Evolutionary conservation across 371 early-diverging fungal genomes (phyloP).

Genomic region (Apophysomyces trapeziformis): DNA sequence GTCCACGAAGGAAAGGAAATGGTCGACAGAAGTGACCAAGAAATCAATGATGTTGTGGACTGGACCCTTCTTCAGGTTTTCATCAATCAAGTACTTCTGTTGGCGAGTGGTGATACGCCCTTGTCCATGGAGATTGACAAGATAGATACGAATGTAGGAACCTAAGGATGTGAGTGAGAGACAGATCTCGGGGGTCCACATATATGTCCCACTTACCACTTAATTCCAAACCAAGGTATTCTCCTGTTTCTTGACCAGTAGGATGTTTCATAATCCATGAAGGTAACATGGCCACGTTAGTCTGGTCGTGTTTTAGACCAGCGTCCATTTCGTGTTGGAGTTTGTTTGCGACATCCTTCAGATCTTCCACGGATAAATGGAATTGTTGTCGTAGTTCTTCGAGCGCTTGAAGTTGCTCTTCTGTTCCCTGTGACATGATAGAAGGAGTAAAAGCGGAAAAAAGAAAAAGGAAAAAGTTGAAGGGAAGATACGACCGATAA

Average conservation of each 20-base stretch:
- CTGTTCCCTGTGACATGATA: neutral
- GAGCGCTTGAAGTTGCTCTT: constrained; percentile 16
- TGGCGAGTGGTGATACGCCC: constrained; percentile 65
- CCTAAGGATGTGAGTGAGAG: constrained; percentile 21
- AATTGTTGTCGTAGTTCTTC: constrained; percentile 45
- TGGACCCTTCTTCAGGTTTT: constrained; percentile 67
- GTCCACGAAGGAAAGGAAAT: constrained; percentile 68
- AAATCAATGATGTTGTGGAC: constrained; percentile 67
- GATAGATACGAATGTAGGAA: constrained; percentile 86
- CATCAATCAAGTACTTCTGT: constrained; percentile 81
- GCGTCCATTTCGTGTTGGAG: constrained; percentile 70
- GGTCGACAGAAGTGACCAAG: constrained; percentile 82
- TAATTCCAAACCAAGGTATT: constrained; percentile 88
- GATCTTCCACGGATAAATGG: constrained; percentile 47
- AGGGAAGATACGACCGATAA: constrained; percentile 8
- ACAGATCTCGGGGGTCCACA: neutral
- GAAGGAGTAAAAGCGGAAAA: constrained; percentile 6
- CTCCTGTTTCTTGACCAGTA: constrained; percentile 83
- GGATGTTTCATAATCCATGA: constrained; percentile 61
- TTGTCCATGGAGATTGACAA: constrained; percentile 77
- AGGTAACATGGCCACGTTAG: constrained; percentile 71
- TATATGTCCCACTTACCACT: constrained; percentile 65
- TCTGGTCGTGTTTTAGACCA: constrained; percentile 62
- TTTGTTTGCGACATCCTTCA: constrained; percentile 59
- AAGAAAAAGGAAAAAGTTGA: constrained; percentile 11